phyloP scores from a whole-genome alignment of 2,329 filamentous ascomycete species.

The Aspergillus proliferans region DNA sequence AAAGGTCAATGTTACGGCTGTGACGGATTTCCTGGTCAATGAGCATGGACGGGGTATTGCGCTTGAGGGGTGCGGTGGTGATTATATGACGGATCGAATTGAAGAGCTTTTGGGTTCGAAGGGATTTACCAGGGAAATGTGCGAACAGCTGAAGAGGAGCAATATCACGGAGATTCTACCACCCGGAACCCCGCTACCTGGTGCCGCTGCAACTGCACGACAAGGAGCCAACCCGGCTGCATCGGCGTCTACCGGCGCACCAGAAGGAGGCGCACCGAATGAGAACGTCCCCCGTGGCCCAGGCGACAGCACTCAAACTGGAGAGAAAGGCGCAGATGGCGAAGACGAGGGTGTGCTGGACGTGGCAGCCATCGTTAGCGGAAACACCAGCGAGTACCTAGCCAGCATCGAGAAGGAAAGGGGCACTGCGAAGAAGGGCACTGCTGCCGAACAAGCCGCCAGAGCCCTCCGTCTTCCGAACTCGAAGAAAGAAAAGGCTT shows the following conservation, averaged over 20 bases:
- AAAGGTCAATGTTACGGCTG: slow-evolving; percentile 87
- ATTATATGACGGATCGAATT: slow-evolving; percentile 74
- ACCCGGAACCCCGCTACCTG: slow-evolving; percentile 48
- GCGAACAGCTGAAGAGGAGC: slow-evolving; percentile 59
- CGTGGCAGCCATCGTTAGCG: slow-evolving; percentile 60
- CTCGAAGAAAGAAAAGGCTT: slow-evolving; percentile 52
- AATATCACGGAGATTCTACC: slow-evolving; percentile 58
- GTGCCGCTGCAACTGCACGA: slow-evolving; percentile 36
- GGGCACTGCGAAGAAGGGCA: slow-evolving; percentile 48
- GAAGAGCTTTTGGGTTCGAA: slow-evolving; percentile 57
- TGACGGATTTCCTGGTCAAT: slow-evolving; percentile 74
- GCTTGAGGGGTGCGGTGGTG: slow-evolving; percentile 68
- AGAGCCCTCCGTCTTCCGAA: slow-evolving; percentile 53
- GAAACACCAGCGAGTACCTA: slow-evolving; percentile 57
- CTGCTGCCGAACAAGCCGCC: slow-evolving; percentile 37
- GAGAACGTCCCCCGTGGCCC: slow-evolving; percentile 46
- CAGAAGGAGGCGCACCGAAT: slow-evolving; percentile 34
- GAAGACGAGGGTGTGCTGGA: slow-evolving; percentile 59
- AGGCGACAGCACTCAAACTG: slow-evolving; percentile 50
- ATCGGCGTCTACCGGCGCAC: slow-evolving; percentile 50
- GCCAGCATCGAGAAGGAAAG: slow-evolving; percentile 60
- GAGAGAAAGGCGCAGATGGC: slow-evolving; percentile 45
- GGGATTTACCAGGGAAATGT: slow-evolving; percentile 56
- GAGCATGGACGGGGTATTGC: slow-evolving; percentile 58
- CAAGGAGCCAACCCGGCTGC: slow-evolving; percentile 49